Evolutionary conservation across 1,284 basidiomycete genomes (phyloP), one percentile per base, ranked within the genome.

Genomic region (Ceratorhiza oryzae-sativae): DNA sequence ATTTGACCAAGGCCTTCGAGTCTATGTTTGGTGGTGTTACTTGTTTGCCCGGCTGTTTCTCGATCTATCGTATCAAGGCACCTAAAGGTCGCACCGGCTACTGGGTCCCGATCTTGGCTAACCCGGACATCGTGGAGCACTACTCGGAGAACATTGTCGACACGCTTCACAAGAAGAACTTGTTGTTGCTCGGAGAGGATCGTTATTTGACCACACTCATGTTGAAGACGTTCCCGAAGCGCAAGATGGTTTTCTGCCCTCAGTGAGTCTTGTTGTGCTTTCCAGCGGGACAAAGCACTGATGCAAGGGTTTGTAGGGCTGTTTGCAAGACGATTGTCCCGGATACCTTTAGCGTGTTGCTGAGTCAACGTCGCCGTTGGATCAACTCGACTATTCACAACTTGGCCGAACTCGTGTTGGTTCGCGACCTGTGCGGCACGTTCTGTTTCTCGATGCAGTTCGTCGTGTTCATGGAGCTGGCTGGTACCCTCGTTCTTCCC

Each of bases 331-430:
- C 97, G 30, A 87, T 98, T 76, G 97, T 97, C 1, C 97, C 97
- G 0, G 95, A 99, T 80, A 95, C 94, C 1, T 99, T 99, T 87
- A 85, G 87, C 65, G 89, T 98, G 51, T 85, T 99, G 56, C 87
- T 99, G 27, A 98, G 95, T 2, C 97, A 99, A 80, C 93, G 97
- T 77, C 91, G 97, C 78, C 91, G 97, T 75, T 99, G 97, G 97
- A 99, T 99, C 84, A 99, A 99, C 84, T 98, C 95, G 73, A 99
- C 97, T 0, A 90, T 99, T 60, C 97, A 99, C 84, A 99, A 99
- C 78, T 84, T 99, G 58, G 92, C 93, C 72, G 97, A 99, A 80
- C 86, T 99, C 74, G 83, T 98, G 56, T 87, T 97, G 68, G 97
- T 99, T 41, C 90, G 95, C 56, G 96, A 99, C 80, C 88, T 98